Evolutionary conservation across 2,329 filamentous ascomycete genomes (phyloP).

Genomic region (Trichoderma arundinaceum): DNA sequence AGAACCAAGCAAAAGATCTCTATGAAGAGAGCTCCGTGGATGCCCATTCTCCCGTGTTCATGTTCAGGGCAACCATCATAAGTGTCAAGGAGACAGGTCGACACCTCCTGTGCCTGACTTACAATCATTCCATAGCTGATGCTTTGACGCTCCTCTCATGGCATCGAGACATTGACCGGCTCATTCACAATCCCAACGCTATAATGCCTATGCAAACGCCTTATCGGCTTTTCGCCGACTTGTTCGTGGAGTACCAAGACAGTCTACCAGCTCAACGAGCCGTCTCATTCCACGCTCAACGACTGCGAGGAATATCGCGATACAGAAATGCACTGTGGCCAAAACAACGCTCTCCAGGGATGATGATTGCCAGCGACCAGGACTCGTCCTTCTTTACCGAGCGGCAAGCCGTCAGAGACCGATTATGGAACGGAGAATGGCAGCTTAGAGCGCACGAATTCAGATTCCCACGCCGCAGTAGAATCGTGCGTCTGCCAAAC

Average conservation of each 20-base stretch:
- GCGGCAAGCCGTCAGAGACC: constrained; percentile 36
- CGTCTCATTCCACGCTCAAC: constrained; percentile 41
- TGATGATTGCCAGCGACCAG: constrained; percentile 44
- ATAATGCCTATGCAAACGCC: constrained; percentile 38
- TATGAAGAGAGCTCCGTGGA: constrained; percentile 35
- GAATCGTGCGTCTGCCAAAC: constrained; percentile 40
- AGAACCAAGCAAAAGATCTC: constrained; percentile 35
- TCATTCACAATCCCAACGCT: constrained; percentile 37
- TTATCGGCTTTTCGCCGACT: constrained; percentile 43
- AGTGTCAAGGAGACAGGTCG: constrained; percentile 32
- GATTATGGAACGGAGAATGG: constrained; percentile 43
- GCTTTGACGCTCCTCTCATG: constrained; percentile 44
- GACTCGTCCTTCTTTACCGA: constrained; percentile 34
- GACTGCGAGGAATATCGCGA: constrained; percentile 46
- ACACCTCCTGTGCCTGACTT: constrained; percentile 40
- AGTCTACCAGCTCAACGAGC: constrained; percentile 40
- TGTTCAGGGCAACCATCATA: constrained; percentile 42
- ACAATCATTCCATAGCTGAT: constrained; percentile 47
- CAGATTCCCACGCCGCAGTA: constrained; percentile 42
- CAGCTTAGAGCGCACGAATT: constrained; percentile 36
- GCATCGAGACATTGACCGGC: constrained; percentile 44
- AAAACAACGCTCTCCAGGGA: constrained; percentile 41
- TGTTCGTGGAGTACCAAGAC: constrained; percentile 41
- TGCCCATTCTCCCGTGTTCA: constrained; percentile 38
- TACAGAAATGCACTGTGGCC: constrained; percentile 44